phyloP scores from a whole-genome alignment of 169 alveolate species.

The Hepatocystis sp. region DNA sequence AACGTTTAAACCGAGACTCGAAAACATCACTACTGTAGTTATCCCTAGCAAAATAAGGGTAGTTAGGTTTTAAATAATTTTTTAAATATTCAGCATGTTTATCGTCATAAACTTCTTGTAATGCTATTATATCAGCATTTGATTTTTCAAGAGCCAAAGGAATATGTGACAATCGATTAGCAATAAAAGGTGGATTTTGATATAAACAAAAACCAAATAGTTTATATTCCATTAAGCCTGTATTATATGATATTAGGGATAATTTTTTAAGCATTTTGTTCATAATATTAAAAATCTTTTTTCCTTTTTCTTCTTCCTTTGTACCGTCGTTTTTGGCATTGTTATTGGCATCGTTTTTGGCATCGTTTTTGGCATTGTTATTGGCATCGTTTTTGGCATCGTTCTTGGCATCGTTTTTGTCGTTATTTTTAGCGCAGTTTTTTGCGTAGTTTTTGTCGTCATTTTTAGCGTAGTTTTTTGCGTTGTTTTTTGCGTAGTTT shows the following conservation, averaged over 20 bases:
- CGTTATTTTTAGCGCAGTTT: no score
- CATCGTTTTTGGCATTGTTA: neutral
- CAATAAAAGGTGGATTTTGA: constrained; percentile 93
- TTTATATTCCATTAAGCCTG: constrained; percentile 91
- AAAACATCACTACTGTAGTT: constrained; percentile 37
- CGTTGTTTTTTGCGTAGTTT: no score
- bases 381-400: constrained; percentile 9
- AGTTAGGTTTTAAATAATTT: constrained; percentile 81
- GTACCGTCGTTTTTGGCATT: neutral
- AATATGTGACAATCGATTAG: constrained; percentile 86
- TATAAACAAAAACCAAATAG: constrained; percentile 88
- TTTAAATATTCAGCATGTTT: constrained; percentile 88
- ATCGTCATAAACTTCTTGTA: constrained; percentile 91
- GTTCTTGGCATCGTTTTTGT: neutral
- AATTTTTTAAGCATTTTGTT: constrained; percentile 77
- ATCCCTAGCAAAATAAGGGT: constrained; percentile 88
- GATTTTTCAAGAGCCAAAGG: constrained; percentile 89
- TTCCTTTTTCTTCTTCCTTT: constrained; percentile 1
- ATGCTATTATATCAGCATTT: constrained; percentile 91
- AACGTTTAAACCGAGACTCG: constrained; percentile 5
- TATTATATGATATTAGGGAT: constrained; percentile 89
- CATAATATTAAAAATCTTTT: constrained; percentile 20
- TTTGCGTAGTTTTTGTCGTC: no score
- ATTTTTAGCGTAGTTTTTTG: no score
- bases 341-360: neutral